Evolutionary conservation across 2,329 filamentous ascomycete genomes (phyloP), one percentile per base, ranked within the genome.

Genomic region (Pseudovirgaria hyperparasitica): DNA sequence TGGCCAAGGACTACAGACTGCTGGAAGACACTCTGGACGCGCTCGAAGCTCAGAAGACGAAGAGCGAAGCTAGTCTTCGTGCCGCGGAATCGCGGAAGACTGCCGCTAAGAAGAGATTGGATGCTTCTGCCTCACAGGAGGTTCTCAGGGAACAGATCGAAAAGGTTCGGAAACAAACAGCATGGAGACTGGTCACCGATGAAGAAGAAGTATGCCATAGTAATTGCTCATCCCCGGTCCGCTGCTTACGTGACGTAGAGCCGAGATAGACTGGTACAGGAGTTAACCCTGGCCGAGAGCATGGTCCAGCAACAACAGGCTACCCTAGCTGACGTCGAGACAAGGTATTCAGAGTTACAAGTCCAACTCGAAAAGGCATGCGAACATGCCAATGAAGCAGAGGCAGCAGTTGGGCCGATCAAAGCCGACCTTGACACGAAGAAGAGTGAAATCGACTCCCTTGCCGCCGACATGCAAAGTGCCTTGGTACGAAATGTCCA

Each of bases 1-100:
- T 98, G 7, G 84, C 93, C 48, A 76, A 82, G 35, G 90, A 98
- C 46, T 98, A 98, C 52, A 72, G 76, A 32, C 62, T 93, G 31
- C 73, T 94, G 9, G 74, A 79, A 34, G 78, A 92, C 38, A 77
- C 72, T 4, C 63, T 90, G 12, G 80, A 93, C 37, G 70, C 70
- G 18, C 82, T 76, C 32, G 67, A 76, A 29, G 62, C 61, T 17
- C 80, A 78, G 39, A 57, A 82, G 2, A 57, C 63, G 7, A 63
- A 64, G 16, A 70, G 72, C 19, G 52, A 69, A 22, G 70, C 72
- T n/a, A 72, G 80, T 32, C 58, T 85, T n/a, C 57, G 62, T 8
- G 54, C 58, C 9, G 57, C 82, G n/a, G 61, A 72, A 40, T 61
- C 63, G 17, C 63, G 62, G 23, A 62, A 59, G 27, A 63, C 80